Conservation (phyloP, 2,329 filamentous ascomycete genomes). For the Elsinoe ampelina region DNA sequence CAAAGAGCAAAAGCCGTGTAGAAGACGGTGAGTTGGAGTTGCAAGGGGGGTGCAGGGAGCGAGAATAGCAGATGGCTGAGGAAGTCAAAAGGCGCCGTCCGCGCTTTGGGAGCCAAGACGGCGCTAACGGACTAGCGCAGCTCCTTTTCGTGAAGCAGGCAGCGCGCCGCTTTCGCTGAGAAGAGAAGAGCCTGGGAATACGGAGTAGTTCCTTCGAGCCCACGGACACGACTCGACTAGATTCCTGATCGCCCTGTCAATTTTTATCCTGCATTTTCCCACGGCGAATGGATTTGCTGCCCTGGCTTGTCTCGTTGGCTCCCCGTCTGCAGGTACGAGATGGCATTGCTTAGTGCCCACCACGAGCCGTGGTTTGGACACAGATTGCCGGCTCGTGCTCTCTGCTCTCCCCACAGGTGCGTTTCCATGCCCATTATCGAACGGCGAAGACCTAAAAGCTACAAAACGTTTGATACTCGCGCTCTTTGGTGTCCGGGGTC, state of each 20-base stretch:
- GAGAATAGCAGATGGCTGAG: conserved; percentile 12
- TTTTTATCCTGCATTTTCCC: not conserved
- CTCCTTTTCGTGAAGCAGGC: not conserved
- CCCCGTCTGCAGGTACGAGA: conserved; percentile 3
- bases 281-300: not conserved
- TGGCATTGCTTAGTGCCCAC: not conserved
- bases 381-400: conserved; percentile 3
- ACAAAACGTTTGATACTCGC: conserved; percentile 6
- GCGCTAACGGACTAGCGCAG: conserved; percentile 8
- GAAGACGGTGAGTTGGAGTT: conserved; percentile 5
- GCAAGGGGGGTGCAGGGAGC: not conserved
- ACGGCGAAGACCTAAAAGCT: conserved; percentile 10
- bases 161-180: too few relatives aligned
- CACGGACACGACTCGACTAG: conserved; percentile 11
- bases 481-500: not conserved
- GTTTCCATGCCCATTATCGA: conserved; percentile 15
- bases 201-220: too few relatives aligned
- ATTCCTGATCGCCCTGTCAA: conserved; percentile 5
- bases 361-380: not conserved
- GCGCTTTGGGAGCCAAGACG: conserved; percentile 1
- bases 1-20: not conserved
- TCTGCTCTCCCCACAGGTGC: not conserved
- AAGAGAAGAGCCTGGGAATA: too few relatives aligned
- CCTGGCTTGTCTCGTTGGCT: not conserved
- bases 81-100: conserved; percentile 3